Base-by-base conservation (phyloP, 805 yeast genomes). In the Blastobotrys muscicola region DNA sequence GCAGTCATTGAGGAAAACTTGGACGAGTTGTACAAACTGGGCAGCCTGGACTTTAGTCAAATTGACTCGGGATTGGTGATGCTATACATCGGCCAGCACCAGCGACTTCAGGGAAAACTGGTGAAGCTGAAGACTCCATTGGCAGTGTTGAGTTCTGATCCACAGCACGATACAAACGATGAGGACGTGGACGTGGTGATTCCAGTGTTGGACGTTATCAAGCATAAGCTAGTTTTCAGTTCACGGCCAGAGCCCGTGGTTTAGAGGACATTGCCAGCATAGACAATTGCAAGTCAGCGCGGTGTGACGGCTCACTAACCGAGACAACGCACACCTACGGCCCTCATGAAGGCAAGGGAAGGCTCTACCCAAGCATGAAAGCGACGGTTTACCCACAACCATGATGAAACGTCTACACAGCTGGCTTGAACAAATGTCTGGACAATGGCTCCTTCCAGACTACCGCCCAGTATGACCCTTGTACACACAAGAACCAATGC, bases 231-330 rank as follows among this genome's bases (percentile, higher is more conserved):
- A 2, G 33, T 50, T 34, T 52, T 52, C 39, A 41, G 37, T 14
- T 29, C 45, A 7, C 48, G 54, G 30, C 56, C 56, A 2, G 56
- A 52, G 39, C 56, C 56, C 1, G 41, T 52, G 12, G 47, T 49
- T 8, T 42, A 29, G 11, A 14, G n/a, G n/a, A n/a, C n/a, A n/a
- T n/a, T n/a, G n/a, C n/a, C n/a, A n/a, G n/a, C n/a, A n/a, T n/a
- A n/a, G n/a, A n/a, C n/a, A n/a, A n/a, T n/a, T n/a, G n/a, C n/a
- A n/a, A n/a, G n/a, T n/a, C n/a, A n/a, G n/a, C n/a, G n/a, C n/a
- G n/a, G n/a, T n/a, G n/a, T n/a, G n/a, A n/a, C n/a, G n/a, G n/a
- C n/a, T n/a, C n/a, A n/a, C n/a, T n/a, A n/a, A n/a, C n/a, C n/a
- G n/a, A n/a, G n/a, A n/a, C n/a, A n/a, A n/a, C n/a, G n/a, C n/a